These are phyloP conservation scores for Hemerocallis citrina DNA, from an alignment of 106 monocot genomes.

Conservation along the genomic window DNA sequence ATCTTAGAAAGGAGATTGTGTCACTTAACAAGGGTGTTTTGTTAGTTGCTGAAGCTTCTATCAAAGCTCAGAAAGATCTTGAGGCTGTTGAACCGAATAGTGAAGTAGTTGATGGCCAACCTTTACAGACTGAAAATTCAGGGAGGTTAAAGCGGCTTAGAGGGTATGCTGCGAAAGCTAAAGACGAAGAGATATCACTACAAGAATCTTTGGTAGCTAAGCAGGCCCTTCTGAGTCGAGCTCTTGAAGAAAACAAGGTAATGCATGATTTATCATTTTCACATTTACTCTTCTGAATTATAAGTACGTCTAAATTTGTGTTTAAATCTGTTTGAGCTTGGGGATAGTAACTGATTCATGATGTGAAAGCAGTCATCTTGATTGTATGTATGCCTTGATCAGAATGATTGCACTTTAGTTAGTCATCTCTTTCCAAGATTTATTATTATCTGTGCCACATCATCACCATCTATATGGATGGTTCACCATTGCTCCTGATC, in stretches of 20 bases:
- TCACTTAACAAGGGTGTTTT: constrained; percentile 29
- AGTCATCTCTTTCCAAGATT: too few species aligned
- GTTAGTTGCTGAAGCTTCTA: constrained; percentile 30
- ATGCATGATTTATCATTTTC: too few species aligned
- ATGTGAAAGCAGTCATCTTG: too few species aligned
- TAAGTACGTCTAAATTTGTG: too few species aligned
- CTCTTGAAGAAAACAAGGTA: constrained; percentile 92
- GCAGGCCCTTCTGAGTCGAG: constrained; percentile 62
- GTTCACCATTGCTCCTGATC: too few species aligned
- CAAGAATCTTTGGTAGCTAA: constrained; percentile 73
- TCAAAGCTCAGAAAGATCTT: constrained; percentile 45
- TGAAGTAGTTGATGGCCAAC: constrained; percentile 67
- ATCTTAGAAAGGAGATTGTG: constrained; percentile 49
- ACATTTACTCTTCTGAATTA: too few species aligned
- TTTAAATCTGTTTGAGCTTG: too few species aligned
- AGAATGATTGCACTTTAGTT: too few species aligned
- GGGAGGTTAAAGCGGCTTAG: constrained; percentile 74
- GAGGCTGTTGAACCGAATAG: constrained; percentile 65
- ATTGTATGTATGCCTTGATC: too few species aligned
- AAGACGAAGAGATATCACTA: constrained; percentile 32
- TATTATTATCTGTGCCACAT: too few species aligned
- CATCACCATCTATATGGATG: too few species aligned
- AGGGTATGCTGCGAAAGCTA: constrained; percentile 49
- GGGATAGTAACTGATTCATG: too few species aligned
- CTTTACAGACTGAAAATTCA: constrained; percentile 64